A percentile compares a stretch with the other conserved stretches of the same genome.
Conservation (phyloP, 495 filamentous ascomycete species). For the Aspergillus bertholletiae region DNA sequence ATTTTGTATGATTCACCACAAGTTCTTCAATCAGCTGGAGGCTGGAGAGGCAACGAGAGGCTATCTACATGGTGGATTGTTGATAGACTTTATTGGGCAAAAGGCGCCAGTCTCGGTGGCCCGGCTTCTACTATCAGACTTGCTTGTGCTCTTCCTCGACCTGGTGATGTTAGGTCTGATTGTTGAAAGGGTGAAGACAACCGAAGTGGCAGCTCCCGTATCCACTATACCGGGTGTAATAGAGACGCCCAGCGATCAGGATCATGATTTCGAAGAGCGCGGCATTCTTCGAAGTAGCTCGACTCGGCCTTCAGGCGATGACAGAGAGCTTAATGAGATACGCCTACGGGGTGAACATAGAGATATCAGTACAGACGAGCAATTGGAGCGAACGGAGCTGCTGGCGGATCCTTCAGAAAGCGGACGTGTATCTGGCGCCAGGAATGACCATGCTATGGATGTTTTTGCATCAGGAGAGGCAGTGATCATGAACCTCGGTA, state of each 20-base stretch:
- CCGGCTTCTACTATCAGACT: conserved; percentile 61
- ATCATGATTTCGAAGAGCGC: conserved; percentile 58
- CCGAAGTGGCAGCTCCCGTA: conserved; percentile 11
- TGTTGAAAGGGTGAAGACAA: conserved; percentile 61
- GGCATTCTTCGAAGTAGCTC: conserved; percentile 54
- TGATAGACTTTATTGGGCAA: conserved; percentile 88
- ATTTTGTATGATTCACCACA: conserved; percentile 70
- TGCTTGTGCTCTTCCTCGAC: conserved; percentile 63
- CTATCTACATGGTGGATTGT: conserved; percentile 79
- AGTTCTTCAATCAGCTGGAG: conserved; percentile 56
- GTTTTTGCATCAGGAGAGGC: conserved; percentile 64
- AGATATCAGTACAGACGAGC: conserved; percentile 26
- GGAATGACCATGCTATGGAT: conserved; percentile 50
- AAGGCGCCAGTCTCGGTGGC: conserved; percentile 66
- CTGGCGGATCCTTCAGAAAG: conserved; percentile 39
- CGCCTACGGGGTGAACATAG: conserved; percentile 11
- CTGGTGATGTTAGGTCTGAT: conserved; percentile 71
- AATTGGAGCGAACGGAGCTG: conserved; percentile 44
- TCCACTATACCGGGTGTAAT: neutral
- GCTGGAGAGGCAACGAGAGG: conserved; percentile 74
- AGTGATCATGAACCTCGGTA: conserved; percentile 63
- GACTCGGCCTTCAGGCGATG: conserved; percentile 5
- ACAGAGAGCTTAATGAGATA: conserved; percentile 20
- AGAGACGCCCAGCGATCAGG: conserved; percentile 1
- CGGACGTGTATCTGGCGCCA: conserved; percentile 23